Evolutionary conservation across 2,329 filamentous ascomycete genomes (phyloP).

Genomic region (Aureobasidium namibiae): DNA sequence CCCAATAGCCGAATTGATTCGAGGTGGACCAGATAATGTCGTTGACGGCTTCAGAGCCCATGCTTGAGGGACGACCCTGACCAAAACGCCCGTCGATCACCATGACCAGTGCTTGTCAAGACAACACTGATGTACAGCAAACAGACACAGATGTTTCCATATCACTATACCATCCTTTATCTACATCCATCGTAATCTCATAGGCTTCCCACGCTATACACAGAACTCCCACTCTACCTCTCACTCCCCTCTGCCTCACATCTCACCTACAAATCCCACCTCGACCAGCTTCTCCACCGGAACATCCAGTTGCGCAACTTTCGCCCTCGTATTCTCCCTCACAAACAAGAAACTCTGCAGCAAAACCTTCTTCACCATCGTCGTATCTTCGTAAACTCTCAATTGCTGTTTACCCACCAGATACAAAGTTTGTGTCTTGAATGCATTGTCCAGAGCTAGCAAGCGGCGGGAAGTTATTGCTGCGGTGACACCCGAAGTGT

Average conservation of each 20-base stretch:
- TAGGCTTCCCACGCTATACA: not conserved
- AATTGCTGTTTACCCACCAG: constrained; percentile 22
- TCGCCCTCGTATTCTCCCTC: constrained; percentile 56
- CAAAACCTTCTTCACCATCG: constrained; percentile 37
- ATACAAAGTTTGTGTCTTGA: constrained; percentile 18
- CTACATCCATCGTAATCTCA: too few relatives aligned
- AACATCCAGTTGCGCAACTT: constrained; percentile 55
- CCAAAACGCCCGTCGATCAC: not conserved
- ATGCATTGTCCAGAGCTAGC: constrained; percentile 17
- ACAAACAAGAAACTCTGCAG: constrained; percentile 57
- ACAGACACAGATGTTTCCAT: too few relatives aligned
- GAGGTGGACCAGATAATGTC: not conserved
- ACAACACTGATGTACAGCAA: too few relatives aligned
- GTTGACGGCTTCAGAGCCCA: not conserved
- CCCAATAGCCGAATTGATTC: not conserved
- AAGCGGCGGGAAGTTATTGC: constrained; percentile 9
- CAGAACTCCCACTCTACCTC: not conserved
- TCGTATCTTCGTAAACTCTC: constrained; percentile 22
- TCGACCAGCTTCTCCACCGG: constrained; percentile 56
- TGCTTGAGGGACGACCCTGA: not conserved
- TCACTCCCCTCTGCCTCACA: too few relatives aligned
- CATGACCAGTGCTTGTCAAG: too few relatives aligned
- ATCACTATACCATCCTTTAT: too few relatives aligned
- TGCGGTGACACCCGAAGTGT: not conserved
- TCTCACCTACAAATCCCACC: constrained; percentile 51